phyloP scores from a whole-genome alignment of 371 early-diverging fungal genomes.

The Sporodiniella umbellata region DNA sequence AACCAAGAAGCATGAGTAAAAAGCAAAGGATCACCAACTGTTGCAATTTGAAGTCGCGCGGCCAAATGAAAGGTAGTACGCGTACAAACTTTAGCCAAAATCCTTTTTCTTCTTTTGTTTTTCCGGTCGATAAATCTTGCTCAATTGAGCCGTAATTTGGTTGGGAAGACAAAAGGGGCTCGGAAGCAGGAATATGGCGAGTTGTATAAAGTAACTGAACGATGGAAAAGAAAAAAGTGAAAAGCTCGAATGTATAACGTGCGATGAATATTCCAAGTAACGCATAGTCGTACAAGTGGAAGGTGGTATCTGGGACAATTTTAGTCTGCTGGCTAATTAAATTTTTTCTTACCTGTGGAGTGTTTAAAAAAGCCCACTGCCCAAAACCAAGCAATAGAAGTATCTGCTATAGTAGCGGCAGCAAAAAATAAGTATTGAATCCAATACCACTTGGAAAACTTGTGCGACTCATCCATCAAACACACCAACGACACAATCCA shows the following conservation, averaged over 20 bases:
- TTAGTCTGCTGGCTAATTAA: not conserved
- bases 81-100: slow-evolving; percentile 55
- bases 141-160: slow-evolving; percentile 6
- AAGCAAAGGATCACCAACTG: slow-evolving; percentile 68
- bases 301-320: slow-evolving; percentile 12
- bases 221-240: slow-evolving; percentile 20
- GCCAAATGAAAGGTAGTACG: slow-evolving; percentile 86
- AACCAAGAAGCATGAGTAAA: slow-evolving; percentile 66
- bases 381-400: slow-evolving; percentile 42
- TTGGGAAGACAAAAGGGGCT: slow-evolving; percentile 3
- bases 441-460: slow-evolving; percentile 44
- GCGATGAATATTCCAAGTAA: slow-evolving; percentile 29
- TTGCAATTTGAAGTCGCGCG: slow-evolving; percentile 66
- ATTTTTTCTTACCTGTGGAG: slow-evolving; percentile 26
- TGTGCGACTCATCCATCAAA: slow-evolving; percentile 31
- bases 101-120: slow-evolving; percentile 40
- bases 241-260: slow-evolving; percentile 28
- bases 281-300: slow-evolving; percentile 32
- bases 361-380: slow-evolving; percentile 25
- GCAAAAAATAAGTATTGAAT: slow-evolving; percentile 42
- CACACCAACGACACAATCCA: slow-evolving; percentile 31
- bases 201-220: slow-evolving; percentile 27
- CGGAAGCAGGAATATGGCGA: slow-evolving; percentile 7
- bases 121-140: slow-evolving; percentile 2
- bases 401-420: slow-evolving; percentile 29